Conservation (phyloP, 352 stramenopile species). For the Lagenidium giganteum region DNA sequence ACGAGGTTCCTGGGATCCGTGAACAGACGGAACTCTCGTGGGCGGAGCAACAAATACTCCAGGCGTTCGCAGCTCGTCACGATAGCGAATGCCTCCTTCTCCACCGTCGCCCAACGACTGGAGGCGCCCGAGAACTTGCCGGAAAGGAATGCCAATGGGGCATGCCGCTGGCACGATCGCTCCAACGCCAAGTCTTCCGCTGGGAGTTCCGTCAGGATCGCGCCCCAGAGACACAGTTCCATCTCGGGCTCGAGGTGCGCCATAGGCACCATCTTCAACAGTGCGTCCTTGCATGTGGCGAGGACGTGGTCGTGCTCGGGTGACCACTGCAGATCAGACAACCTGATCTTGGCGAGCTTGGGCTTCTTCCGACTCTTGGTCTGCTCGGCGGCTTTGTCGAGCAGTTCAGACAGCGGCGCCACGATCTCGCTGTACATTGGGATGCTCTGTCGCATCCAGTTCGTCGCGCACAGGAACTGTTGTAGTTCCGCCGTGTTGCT, state of each 20-base stretch:
- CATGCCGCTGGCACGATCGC: conserved; percentile 13
- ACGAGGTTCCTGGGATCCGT: conserved; percentile 21
- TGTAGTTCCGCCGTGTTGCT: conserved; percentile 19
- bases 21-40: conserved; percentile 12
- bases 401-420: conserved; percentile 4
- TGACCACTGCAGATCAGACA: no score
- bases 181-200: neutral
- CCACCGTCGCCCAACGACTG: conserved; percentile 12
- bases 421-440: conserved; percentile 14
- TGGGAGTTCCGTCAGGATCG: conserved; percentile 8
- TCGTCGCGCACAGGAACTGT: conserved; percentile 24
- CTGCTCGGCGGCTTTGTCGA: conserved; percentile 7
- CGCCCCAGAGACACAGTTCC: conserved; percentile 18
- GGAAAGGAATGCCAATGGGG: conserved; percentile 17
- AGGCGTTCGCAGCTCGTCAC: conserved; percentile 17
- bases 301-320: no score
- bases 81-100: conserved; percentile 22
- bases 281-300: conserved; percentile 3
- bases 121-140: conserved; percentile 7
- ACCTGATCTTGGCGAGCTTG: no score
- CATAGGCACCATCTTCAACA: conserved; percentile 15
- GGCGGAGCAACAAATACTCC: conserved; percentile 15
- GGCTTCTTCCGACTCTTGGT: conserved; percentile 14
- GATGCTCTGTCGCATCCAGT: conserved; percentile 33
- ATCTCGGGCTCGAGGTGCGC: conserved; percentile 5